Evolutionary conservation across 176 grass and related monocot species (phyloP), one percentile per base, ranked within the genome.

Genomic region (Aegilops longissima): DNA sequence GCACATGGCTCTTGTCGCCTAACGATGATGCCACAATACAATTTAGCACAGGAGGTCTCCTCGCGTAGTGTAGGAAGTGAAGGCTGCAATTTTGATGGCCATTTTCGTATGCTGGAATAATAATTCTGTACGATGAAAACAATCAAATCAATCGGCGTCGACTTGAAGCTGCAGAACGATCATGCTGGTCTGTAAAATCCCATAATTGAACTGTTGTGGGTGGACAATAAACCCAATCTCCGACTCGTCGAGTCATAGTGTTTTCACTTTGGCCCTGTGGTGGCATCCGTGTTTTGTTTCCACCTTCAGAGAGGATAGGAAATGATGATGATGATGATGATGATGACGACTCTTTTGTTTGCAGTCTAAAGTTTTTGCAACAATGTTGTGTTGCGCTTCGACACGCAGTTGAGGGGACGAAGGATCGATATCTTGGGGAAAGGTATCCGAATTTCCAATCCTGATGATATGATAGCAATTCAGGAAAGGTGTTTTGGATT

Each of bases 1-100:
- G 25, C 93, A 95, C 74, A 94, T 98, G 96, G 83, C 89, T 58
- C 73, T 94, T 67, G 93, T 94, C 24, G 79, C 93, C 30, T 89
- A 75, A 31, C 27, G 66, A 5, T 92, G 81, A 85, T 39, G 42
- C 13, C 23, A n/a, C 3, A 3, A 61, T 6, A 64, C 29, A 12
- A 16, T 13, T 54, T n/a, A n/a, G 52, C 9, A 20, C 27, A 24
- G 56, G 56, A 5, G 56, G 18, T 67, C 47, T 47, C 66, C 27
- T 79, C 18, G 14, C 38, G 25, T 75, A 69, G 84, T 2, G 7
- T 84, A 77, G 72, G 63, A 86, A 69, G 33, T 59, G 23, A 81
- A 83, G 42, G 84, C 76, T 83, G 76, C 80, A 85, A 79, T 82
- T 58, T 85, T 85, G 12, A 52, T 61, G 65, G 80, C 11, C 64